A percentile compares a stretch with the other conserved stretches of the same genome.
phyloP scores from a whole-genome alignment of 129 eudicot genomes.

The Apium graveolens region DNA sequence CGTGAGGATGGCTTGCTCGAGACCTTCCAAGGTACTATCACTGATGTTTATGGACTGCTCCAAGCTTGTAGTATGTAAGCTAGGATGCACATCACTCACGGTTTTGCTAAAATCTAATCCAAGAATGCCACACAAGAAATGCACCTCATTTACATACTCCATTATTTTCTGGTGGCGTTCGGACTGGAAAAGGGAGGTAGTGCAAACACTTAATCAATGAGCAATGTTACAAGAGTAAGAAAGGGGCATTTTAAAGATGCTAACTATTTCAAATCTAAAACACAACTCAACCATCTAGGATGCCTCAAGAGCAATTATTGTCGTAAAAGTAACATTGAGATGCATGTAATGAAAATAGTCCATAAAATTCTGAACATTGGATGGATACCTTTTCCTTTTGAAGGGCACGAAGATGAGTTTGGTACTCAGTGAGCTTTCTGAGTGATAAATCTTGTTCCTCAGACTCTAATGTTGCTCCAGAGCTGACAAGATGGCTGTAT shows the following conservation, averaged over 20 bases:
- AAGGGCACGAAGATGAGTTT: conserved; percentile 50
- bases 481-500: conserved; percentile 34
- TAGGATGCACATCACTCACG: conserved; percentile 78
- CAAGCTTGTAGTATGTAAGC: conserved; percentile 53
- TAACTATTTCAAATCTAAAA: background rate
- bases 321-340: background rate
- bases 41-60: conserved; percentile 74
- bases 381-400: conserved; percentile 77
- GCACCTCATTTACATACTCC: conserved; percentile 72
- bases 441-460: conserved; percentile 73
- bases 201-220: conserved; percentile 4
- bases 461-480: conserved; percentile 27
- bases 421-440: conserved; percentile 69
- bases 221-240: background rate
- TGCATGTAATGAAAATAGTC: background rate
- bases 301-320: background rate
- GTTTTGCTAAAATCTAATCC: conserved; percentile 68
- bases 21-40: conserved; percentile 63
- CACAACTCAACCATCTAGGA: background rate
- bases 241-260: background rate
- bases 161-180: conserved; percentile 69
- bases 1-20: conserved; percentile 53
- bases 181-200: conserved; percentile 39
- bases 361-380: background rate
- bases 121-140: conserved; percentile 61